Base-by-base conservation (phyloP, 1,284 basidiomycete species). In the Inonotus obliquus region DNA sequence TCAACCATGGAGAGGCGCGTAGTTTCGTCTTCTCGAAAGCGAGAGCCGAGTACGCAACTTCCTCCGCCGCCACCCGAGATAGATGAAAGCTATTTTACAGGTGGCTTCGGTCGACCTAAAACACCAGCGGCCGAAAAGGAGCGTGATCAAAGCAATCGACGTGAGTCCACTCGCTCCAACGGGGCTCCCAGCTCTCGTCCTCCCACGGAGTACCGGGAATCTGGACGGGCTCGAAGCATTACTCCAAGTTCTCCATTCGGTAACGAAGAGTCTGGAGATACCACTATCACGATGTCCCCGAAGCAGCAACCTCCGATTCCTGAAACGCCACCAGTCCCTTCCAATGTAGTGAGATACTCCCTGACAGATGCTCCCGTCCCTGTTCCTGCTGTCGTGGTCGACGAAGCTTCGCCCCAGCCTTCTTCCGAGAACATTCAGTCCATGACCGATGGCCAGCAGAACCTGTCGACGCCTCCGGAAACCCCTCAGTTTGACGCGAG, bases 301-400 rank as follows among this genome's bases (percentile, higher is more conserved):
- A 41, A 56, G 21, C 41, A 44, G 41, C 71, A 73, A 10, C 73
- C 76, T 7, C 73, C 75, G 32, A 70, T 58, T 65, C 65, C 68
- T 47, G 69, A 67, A 49, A 52, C 51, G 17, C 51, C 51, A 35
- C 51, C 51, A n/a, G 85, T 81, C 49, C 89, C 81, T 49, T 72
- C 82, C 35, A 83, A 73, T 61, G 81, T 92, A 44, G 89, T 86
- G 67, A 84, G 90, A 9, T 92, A 88, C 69, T 90, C 90, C 1
- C 78, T 92, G 21, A 82, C 88, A 19, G 89, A 91, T 66, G 82
- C 79, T 60, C 88, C 89, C 4, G 52, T 54, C 1, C 78, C 82
- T 1, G 41, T 44, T 11, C 41, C 41, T 17, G 71, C 81, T 3
- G 77, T 82, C 27, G 75, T 88, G 10, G 73, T 86, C 27, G 78